These are phyloP conservation scores for Micractinium sp. DNA, from an alignment of 139 green algal genomes.

Conservation along the genomic window DNA sequence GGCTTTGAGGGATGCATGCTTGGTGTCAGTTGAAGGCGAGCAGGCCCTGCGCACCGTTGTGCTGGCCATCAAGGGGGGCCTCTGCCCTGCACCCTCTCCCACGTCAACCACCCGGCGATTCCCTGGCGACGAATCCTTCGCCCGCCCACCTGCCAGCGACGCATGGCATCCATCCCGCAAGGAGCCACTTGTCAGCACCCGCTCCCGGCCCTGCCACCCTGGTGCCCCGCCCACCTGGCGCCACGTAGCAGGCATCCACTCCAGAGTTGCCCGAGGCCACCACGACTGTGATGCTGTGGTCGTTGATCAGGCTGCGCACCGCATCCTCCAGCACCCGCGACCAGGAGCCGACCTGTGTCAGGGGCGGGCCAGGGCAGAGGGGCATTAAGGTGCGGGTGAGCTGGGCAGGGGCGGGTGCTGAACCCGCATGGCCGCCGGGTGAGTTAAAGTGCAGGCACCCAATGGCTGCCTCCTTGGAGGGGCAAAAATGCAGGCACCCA, in stretches of 20 bases:
- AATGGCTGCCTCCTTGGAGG: too few species aligned
- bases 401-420: neutral
- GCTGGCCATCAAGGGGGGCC: too few species aligned
- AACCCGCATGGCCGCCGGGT: neutral
- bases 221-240: conserved; percentile 25
- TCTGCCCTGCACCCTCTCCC: neutral
- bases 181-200: too few species aligned
- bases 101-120: too few species aligned
- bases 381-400: neutral
- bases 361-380: neutral
- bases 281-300: conserved; percentile 56
- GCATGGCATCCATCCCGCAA: too few species aligned
- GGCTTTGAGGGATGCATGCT: neutral
- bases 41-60: neutral
- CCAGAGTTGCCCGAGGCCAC: conserved; percentile 44
- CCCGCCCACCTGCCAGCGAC: too few species aligned
- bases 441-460: neutral
- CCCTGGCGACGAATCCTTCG: too few species aligned
- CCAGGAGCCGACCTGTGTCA: conserved; percentile 38
- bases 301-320: conserved; percentile 29
- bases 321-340: conserved; percentile 54
- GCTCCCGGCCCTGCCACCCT: too few species aligned
- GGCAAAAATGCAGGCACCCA: neutral
- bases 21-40: neutral
- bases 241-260: conserved; percentile 60